phyloP scores from a whole-genome alignment of 495 filamentous ascomycete species.

The Aspergillus conjunctus region DNA sequence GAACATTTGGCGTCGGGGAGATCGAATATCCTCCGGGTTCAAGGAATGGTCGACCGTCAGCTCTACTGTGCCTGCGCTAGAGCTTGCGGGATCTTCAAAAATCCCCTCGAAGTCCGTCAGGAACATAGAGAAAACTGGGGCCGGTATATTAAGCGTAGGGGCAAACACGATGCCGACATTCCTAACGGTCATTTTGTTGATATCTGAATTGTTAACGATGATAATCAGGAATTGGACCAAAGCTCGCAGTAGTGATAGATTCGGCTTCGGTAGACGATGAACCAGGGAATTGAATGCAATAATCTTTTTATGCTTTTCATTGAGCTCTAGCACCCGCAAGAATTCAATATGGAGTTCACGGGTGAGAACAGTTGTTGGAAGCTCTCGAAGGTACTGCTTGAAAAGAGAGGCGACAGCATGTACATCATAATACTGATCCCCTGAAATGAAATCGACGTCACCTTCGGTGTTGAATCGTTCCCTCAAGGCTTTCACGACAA shows the following conservation, averaged over 20 bases:
- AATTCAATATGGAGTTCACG: conserved; percentile 90
- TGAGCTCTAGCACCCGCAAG: conserved; percentile 74
- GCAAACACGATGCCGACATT: conserved; percentile 99
- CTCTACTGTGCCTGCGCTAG: conserved; percentile 37
- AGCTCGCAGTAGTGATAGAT: conserved; percentile 76
- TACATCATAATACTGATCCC: conserved; percentile 88
- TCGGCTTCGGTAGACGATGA: conserved; percentile 76
- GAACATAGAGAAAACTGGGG: conserved; percentile 91
- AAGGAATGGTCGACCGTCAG: conserved; percentile 46
- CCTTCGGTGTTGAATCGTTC: conserved; percentile 94
- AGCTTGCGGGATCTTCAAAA: conserved; percentile 62
- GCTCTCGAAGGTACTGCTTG: conserved; percentile 90
- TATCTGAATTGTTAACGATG: conserved; percentile 83
- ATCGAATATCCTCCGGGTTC: conserved; percentile 62
- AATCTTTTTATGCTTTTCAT: conserved; percentile 75
- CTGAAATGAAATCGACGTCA: conserved; percentile 83
- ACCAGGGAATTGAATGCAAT: conserved; percentile 83
- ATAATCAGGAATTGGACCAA: conserved; percentile 83
- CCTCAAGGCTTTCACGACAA: conserved; percentile 86
- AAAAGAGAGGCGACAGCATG: conserved; percentile 94
- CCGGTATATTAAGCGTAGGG: conserved; percentile 96
- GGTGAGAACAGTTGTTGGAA: conserved; percentile 88
- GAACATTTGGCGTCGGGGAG: conserved; percentile 69
- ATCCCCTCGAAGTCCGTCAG: conserved; percentile 86
- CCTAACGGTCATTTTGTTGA: conserved; percentile 97